phyloP scores from a whole-genome alignment of 805 yeast species.

The Sugiyamaella floridensis region DNA sequence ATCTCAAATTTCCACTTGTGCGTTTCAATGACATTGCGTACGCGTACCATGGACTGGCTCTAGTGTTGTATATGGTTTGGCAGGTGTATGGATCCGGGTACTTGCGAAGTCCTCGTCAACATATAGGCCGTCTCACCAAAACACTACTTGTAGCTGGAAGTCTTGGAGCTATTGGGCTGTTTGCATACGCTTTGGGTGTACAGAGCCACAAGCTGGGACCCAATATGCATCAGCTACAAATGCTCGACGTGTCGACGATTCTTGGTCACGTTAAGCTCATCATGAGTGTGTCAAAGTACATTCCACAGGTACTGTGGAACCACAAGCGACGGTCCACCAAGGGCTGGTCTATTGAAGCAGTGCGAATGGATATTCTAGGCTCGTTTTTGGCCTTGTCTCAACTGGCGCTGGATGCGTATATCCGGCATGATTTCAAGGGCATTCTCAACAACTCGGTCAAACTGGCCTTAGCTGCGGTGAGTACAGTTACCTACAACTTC shows the following conservation, averaged over 20 bases:
- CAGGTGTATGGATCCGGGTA: conserved; percentile 36
- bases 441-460: conserved; percentile 39
- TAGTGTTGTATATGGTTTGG: conserved; percentile 31
- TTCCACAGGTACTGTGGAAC: conserved; percentile 44
- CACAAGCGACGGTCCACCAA: conserved; percentile 37
- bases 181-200: conserved; percentile 25
- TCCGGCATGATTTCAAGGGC: conserved; percentile 29
- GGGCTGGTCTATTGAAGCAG: conserved; percentile 40
- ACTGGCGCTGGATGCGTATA: conserved; percentile 35
- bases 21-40: conserved; percentile 40
- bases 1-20: conserved; percentile 34
- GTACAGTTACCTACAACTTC: too few species aligned
- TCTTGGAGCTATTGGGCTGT: conserved; percentile 17
- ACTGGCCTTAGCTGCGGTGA: conserved; percentile 35
- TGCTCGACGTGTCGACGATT: conserved; percentile 36
- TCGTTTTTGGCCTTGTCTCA: conserved; percentile 36
- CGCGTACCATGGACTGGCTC: conserved; percentile 38
- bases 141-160: conserved; percentile 19
- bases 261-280: conserved; percentile 41
- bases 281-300: conserved; percentile 40
- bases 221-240: conserved; percentile 13
- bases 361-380: conserved; percentile 39
- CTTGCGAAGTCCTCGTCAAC: conserved; percentile 27
- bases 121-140: conserved; percentile 23
- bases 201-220: conserved; percentile 11